Evolutionary conservation across 1,139 yeast genomes (phyloP).

Genomic region (Blastobotrys serpentis): DNA sequence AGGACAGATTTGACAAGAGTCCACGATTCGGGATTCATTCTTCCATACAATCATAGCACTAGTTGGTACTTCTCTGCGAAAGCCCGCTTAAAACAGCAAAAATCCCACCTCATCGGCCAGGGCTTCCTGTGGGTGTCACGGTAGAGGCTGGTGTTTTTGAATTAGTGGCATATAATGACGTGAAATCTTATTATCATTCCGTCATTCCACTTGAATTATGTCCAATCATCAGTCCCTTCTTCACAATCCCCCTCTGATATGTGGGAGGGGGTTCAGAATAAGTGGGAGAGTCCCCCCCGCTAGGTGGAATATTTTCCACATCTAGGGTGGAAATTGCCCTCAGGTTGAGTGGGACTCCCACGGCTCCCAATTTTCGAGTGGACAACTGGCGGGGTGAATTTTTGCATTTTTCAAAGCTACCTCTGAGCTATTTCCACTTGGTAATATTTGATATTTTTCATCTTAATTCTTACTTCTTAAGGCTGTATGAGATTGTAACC

Average conservation of each 20-base stretch:
- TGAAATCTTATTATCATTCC: background rate
- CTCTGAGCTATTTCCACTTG: background rate
- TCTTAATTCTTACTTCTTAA: background rate
- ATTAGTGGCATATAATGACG: background rate
- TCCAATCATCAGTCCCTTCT: no score
- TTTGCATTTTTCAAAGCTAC: background rate
- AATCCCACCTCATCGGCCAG: background rate
- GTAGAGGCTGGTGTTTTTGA: background rate
- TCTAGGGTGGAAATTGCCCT: background rate
- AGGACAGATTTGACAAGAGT: background rate
- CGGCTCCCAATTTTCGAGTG: background rate
- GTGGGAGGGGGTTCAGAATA: no score
- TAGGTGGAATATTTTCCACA: background rate
- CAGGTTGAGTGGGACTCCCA: background rate
- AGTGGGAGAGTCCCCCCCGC: constrained; percentile 1
- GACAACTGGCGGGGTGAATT: background rate
- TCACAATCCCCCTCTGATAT: background rate
- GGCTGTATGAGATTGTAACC: no score
- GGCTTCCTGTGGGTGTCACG: background rate
- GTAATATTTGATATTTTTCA: background rate
- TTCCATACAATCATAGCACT: no score
- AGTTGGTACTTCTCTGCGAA: background rate
- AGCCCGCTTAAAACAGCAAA: background rate
- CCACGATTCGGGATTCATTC: no score
- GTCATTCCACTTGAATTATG: background rate